A percentile compares a stretch with the other conserved stretches of the same genome.
These are phyloP conservation scores for Eucalyptus pauciflora DNA, from an alignment of 345 rosid species.

Conservation along the genomic window DNA sequence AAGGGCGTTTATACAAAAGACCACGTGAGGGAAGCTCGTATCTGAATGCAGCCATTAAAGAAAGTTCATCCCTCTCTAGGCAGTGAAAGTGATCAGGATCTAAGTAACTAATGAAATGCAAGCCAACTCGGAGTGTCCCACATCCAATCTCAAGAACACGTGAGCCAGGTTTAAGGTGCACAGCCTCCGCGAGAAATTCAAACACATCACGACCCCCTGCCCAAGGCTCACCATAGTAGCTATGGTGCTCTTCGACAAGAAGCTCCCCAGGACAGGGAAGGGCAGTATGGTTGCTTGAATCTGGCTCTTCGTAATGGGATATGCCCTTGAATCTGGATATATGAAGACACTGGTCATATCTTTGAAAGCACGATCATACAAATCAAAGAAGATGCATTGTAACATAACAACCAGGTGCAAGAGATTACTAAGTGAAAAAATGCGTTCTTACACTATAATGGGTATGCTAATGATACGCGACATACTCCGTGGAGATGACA, in stretches of 20 bases:
- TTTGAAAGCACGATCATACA: neutral
- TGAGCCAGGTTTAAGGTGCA: slow-evolving; percentile 31
- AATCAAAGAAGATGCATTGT: neutral
- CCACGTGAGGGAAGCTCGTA: slow-evolving; percentile 98
- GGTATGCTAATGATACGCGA: neutral
- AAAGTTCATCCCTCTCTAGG: slow-evolving; percentile 91
- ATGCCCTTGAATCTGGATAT: slow-evolving; percentile 70
- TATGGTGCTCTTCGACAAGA: slow-evolving; percentile 87
- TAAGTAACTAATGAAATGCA: slow-evolving; percentile 82
- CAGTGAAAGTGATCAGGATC: slow-evolving; percentile 61
- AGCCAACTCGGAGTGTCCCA: slow-evolving; percentile 90
- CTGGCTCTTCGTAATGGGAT: slow-evolving; percentile 66
- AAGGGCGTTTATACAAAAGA: slow-evolving; percentile 70
- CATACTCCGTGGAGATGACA: neutral
- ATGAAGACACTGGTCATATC: no score
- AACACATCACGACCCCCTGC: slow-evolving; percentile 93
- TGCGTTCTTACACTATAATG: neutral
- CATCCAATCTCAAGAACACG: slow-evolving; percentile 92
- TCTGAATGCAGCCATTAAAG: slow-evolving; percentile 85
- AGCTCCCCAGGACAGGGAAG: slow-evolving; percentile 91
- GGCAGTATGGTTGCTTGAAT: slow-evolving; percentile 48
- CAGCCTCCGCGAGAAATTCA: slow-evolving; percentile 73
- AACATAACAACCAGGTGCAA: neutral
- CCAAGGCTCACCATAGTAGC: slow-evolving; percentile 98
- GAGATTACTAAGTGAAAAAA: neutral